Percentiles rank a stretch among this genome's conserved stretches.
Conservation (phyloP, 2,329 filamentous ascomycete genomes). For the Claviceps digitariae region DNA sequence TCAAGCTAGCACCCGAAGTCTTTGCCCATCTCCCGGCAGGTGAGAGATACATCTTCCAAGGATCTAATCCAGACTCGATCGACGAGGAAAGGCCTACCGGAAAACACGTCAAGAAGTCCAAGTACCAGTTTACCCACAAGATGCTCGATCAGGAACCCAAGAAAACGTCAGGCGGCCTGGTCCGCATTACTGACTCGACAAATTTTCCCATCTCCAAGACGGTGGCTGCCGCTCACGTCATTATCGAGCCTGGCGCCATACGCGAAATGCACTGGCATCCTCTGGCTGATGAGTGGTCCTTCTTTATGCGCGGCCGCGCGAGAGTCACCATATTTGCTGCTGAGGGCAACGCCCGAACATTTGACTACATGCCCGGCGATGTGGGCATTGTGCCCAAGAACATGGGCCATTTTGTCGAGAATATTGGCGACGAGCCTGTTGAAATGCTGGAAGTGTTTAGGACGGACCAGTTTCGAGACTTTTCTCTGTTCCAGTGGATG, state of each 20-base stretch:
- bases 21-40: slow-evolving; percentile 53
- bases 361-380: slow-evolving; percentile 63
- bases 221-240: slow-evolving; percentile 57
- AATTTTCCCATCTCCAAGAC: slow-evolving; percentile 65
- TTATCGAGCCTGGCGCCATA: slow-evolving; percentile 57
- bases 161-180: slow-evolving; percentile 52
- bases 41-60: slow-evolving; percentile 70
- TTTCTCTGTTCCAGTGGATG: slow-evolving; percentile 63
- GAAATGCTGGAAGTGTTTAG: slow-evolving; percentile 67
- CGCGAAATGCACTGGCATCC: slow-evolving; percentile 79
- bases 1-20: slow-evolving; percentile 55
- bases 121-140: slow-evolving; percentile 55
- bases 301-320: slow-evolving; percentile 59
- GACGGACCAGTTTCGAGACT: slow-evolving; percentile 57
- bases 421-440: slow-evolving; percentile 61
- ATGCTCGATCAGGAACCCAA: slow-evolving; percentile 58
- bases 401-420: slow-evolving; percentile 74
- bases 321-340: slow-evolving; percentile 63
- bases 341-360: slow-evolving; percentile 55
- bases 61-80: slow-evolving; percentile 49
- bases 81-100: slow-evolving; percentile 49
- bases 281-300: slow-evolving; percentile 68
- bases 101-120: slow-evolving; percentile 50
- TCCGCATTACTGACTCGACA: slow-evolving; percentile 61
- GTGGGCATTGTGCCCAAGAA: slow-evolving; percentile 65